Base-by-base conservation (phyloP, 164 flowering plant genomes). In the Pachysandra terminalis region DNA sequence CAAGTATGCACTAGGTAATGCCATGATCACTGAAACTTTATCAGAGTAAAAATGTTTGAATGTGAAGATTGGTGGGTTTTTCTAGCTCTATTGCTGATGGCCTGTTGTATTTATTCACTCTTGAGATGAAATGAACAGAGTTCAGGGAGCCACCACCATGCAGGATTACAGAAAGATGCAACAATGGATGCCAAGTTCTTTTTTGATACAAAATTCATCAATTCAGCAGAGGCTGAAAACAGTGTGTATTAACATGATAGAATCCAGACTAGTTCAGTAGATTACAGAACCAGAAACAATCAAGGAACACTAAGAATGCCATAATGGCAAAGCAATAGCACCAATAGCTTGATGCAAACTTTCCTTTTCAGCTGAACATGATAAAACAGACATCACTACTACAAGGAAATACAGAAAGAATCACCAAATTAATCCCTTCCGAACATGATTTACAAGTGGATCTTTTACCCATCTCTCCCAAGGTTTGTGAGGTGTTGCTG, bases 401-500 rank as follows among this genome's bases (percentile, higher is more conserved):
- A 45, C 51, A 45, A 5, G 14, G 51, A 45, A 45, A 3, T 45
- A 53, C 21, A 53, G n/a, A 53, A 19, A 53, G 21, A 9, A 45
- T 58, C 14, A 19, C 23, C 49, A 25, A 65, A 58, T 58, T n/a
- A 26, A 45, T 52, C 16, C 37, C 3, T 7, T 7, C 3, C 3
- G 7, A 32, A 32, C 3, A 32, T 32, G 37, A 32, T n/a, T n/a
- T n/a, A n/a, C n/a, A n/a, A n/a, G n/a, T n/a, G n/a, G n/a, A n/a
- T n/a, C 61, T 3, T 24, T 17, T 28, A 32, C 37, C 19, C 64
- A 28, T 63, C 64, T 54, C 48, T 65, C 60, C 23, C 73, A 48
- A 71, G 65, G 61, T 74, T 73, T 26, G 72, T 67, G 35, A 86
- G 61, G 37, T 69, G 77, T 32, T 82, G 79, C 67, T 79, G 75